phyloP scores from a whole-genome alignment of 352 stramenopile species.

The Phytophthora fragariaefolia region DNA sequence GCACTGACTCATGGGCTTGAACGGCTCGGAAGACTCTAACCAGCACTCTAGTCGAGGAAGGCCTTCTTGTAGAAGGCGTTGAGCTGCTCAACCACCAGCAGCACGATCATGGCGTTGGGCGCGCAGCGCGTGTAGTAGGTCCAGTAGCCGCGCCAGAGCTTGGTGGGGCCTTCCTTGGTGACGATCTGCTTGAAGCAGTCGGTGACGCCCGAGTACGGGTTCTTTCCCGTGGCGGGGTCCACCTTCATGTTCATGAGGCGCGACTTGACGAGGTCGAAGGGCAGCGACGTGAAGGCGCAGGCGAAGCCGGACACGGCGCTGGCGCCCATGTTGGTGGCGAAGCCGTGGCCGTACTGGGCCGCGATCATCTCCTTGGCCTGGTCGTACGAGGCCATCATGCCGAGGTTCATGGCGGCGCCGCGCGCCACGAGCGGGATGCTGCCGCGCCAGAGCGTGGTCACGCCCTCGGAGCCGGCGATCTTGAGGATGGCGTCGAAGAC shows the following conservation, averaged over 20 bases:
- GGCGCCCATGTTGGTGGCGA: constrained; percentile 93
- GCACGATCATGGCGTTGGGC: constrained; percentile 99
- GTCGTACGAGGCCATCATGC: constrained; percentile 99
- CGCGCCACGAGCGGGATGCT: constrained; percentile 94
- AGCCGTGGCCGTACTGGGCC: constrained; percentile 68
- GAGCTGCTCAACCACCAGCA: constrained; percentile 97
- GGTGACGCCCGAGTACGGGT: constrained; percentile 95
- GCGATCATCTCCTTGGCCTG: constrained; percentile 95
- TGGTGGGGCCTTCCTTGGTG: constrained; percentile 94
- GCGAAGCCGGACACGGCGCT: constrained; percentile 97
- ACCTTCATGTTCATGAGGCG: constrained; percentile 98
- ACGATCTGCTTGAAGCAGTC: constrained; percentile 97
- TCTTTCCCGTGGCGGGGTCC: constrained; percentile 87
- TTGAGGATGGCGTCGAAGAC: constrained; percentile 96
- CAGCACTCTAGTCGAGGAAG: constrained; percentile 52
- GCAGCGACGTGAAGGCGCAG: constrained; percentile 97
- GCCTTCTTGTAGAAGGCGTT: constrained; percentile 88
- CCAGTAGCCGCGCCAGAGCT: constrained; percentile 98
- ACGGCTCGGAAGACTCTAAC: constrained; percentile 20
- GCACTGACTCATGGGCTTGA: background rate
- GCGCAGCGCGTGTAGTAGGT: constrained; percentile 99
- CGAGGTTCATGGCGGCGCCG: constrained; percentile 99
- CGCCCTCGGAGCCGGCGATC: constrained; percentile 89
- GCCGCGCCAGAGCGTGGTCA: constrained; percentile 91
- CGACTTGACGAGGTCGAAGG: constrained; percentile 99